These are phyloP conservation scores for Globisporangium canariense DNA, from an alignment of 352 stramenopile species.

Conservation along the genomic window DNA sequence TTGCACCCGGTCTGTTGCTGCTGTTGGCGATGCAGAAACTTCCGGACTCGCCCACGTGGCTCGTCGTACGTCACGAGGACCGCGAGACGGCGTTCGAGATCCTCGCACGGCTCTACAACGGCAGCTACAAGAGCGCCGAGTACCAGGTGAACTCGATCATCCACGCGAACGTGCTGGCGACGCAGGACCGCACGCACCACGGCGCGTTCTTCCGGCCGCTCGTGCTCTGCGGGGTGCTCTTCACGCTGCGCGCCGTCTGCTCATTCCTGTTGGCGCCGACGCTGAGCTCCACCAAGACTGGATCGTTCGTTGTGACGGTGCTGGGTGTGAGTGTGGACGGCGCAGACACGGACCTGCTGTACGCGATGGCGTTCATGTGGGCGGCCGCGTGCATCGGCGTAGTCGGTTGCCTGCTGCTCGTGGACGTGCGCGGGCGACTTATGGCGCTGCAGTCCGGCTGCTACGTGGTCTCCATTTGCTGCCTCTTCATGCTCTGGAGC, in stretches of 20 bases:
- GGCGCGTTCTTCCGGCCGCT: slow-evolving; percentile 69
- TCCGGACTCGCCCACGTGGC: slow-evolving; percentile 77
- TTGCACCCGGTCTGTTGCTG: slow-evolving; percentile 47
- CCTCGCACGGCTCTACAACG: slow-evolving; percentile 48
- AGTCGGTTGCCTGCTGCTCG: slow-evolving; percentile 50
- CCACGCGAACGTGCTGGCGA: slow-evolving; percentile 62
- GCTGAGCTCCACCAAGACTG: slow-evolving; percentile 38
- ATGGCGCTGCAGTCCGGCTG: slow-evolving; percentile 53
- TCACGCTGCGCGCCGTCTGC: slow-evolving; percentile 45
- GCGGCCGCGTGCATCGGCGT: slow-evolving; percentile 47
- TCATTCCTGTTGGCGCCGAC: slow-evolving; percentile 46
- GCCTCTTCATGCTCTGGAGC: slow-evolving; percentile 46
- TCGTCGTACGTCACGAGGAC: slow-evolving; percentile 71
- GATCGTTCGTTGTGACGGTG: slow-evolving; percentile 53
- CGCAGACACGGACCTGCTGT: slow-evolving; percentile 46
- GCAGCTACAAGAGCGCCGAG: slow-evolving; percentile 52
- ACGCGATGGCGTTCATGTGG: slow-evolving; percentile 35
- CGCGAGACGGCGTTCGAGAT: slow-evolving; percentile 60
- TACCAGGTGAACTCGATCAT: slow-evolving; percentile 72
- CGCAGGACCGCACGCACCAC: slow-evolving; percentile 46
- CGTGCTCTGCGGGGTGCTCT: slow-evolving; percentile 50
- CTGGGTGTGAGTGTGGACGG: slow-evolving; percentile 58
- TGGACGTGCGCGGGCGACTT: slow-evolving; percentile 61
- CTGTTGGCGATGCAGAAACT: slow-evolving; percentile 65
- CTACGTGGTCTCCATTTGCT: slow-evolving; percentile 44